Conservation (phyloP, 2,329 filamentous ascomycete genomes). For the Colletotrichum echinochloae region DNA sequence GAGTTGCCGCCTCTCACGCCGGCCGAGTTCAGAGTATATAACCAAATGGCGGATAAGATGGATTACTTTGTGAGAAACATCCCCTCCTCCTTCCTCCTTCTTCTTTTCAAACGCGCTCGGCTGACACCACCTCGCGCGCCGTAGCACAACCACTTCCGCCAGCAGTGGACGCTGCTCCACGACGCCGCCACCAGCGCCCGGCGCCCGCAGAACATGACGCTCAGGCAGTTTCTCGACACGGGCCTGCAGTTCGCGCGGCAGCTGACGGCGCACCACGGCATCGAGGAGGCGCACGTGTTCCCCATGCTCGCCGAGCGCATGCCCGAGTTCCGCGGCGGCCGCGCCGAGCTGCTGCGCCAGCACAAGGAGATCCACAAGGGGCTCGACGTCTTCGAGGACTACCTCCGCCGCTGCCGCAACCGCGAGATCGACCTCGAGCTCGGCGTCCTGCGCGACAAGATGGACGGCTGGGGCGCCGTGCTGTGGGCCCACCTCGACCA, state of each 20-base stretch:
- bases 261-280: constrained; percentile 82
- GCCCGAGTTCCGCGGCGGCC: constrained; percentile 74
- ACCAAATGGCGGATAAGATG: constrained; percentile 81
- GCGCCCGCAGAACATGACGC: constrained; percentile 72
- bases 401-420: constrained; percentile 70
- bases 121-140: constrained; percentile 34
- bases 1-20: constrained; percentile 71
- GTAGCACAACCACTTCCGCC: constrained; percentile 85
- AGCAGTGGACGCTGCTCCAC: constrained; percentile 79
- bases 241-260: constrained; percentile 78
- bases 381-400: constrained; percentile 74
- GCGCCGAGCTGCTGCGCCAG: constrained; percentile 75
- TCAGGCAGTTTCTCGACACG: constrained; percentile 74
- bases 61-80: constrained; percentile 71
- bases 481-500: constrained; percentile 87
- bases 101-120: constrained; percentile 1
- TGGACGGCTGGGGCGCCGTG: constrained; percentile 83
- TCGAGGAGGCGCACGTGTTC: constrained; percentile 87
- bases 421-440: constrained; percentile 72
- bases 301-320: constrained; percentile 81
- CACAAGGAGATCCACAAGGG: constrained; percentile 84
- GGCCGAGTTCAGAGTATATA: constrained; percentile 76
- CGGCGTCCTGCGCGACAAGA: constrained; percentile 72
- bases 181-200: constrained; percentile 69
- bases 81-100: neutral